These are phyloP conservation scores for Phytopythium boreale DNA, from an alignment of 352 stramenopile genomes.

Conservation along the genomic window DNA sequence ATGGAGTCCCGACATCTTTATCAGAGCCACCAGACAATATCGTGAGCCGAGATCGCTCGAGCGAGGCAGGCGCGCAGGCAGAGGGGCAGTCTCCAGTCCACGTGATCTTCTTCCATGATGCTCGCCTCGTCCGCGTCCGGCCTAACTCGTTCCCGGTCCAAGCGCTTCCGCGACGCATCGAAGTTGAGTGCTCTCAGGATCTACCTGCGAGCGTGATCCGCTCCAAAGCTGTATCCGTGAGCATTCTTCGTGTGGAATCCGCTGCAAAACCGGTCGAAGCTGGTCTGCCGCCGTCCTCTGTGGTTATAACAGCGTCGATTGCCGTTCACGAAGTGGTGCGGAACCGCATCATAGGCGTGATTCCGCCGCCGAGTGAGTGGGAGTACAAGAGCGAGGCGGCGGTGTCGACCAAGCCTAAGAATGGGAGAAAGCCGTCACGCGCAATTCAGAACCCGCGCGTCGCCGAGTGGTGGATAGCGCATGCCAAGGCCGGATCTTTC, in stretches of 20 bases:
- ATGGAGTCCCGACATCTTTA: no score
- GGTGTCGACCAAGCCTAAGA: slow-evolving; percentile 9
- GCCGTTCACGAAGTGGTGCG: slow-evolving; percentile 19
- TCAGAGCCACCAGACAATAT: no score
- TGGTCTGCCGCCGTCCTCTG: background rate
- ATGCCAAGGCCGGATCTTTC: slow-evolving; percentile 27
- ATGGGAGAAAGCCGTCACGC: slow-evolving; percentile 8
- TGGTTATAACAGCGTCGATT: slow-evolving; percentile 11
- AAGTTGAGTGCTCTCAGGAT: slow-evolving; percentile 33
- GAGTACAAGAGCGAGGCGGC: slow-evolving; percentile 15
- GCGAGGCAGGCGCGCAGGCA: background rate
- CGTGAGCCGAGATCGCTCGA: background rate
- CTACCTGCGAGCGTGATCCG: slow-evolving; percentile 14
- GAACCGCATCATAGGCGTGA: slow-evolving; percentile 27
- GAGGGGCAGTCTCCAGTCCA: slow-evolving; percentile 11
- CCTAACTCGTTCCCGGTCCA: slow-evolving; percentile 57
- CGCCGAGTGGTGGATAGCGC: slow-evolving; percentile 34
- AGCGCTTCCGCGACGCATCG: slow-evolving; percentile 32
- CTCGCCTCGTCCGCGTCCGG: slow-evolving; percentile 24
- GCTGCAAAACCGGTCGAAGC: background rate
- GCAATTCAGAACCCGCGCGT: slow-evolving; percentile 9
- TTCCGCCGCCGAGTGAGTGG: slow-evolving; percentile 45
- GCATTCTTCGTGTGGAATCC: slow-evolving; percentile 9
- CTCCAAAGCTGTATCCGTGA: slow-evolving; percentile 12
- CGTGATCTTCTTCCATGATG: slow-evolving; percentile 46